Evolutionary conservation across 2,329 filamentous ascomycete genomes (phyloP).

Genomic region (Hymenoscyphus fraxineus): DNA sequence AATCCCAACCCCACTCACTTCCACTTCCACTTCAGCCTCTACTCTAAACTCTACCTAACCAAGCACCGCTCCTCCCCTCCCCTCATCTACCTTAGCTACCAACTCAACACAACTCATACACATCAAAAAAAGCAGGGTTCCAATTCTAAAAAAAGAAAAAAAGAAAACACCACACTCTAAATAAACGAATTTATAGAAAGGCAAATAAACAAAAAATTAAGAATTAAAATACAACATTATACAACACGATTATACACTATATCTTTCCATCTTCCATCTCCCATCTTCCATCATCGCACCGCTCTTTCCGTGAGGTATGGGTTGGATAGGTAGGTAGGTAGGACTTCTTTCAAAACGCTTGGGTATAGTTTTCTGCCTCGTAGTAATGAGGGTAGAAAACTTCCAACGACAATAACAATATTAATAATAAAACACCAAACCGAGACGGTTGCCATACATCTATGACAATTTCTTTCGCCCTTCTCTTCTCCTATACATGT

Average conservation of each 20-base stretch:
- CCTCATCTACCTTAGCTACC: no score
- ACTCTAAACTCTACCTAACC: no score
- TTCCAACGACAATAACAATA: not conserved
- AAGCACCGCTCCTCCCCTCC: no score
- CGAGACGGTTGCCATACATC: not conserved
- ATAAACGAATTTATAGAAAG: not conserved
- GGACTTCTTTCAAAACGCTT: no score
- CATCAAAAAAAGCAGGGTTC: no score
- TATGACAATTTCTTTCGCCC: not conserved
- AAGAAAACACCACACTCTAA: not conserved
- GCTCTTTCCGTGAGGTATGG: no score
- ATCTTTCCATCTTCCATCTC: not conserved
- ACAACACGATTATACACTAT: conserved; percentile 1
- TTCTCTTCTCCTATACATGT: not conserved
- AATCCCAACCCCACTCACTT: no score
- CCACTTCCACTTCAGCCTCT: no score
- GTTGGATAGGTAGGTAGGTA: no score
- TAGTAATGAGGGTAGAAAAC: not conserved
- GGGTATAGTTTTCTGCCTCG: not conserved
- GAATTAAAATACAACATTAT: conserved; percentile 4
- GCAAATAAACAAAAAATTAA: not conserved
- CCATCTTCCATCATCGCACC: not conserved
- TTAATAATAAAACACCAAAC: not conserved
- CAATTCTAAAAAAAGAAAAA: not conserved
- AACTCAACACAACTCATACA: no score